These are phyloP conservation scores for Tylopilus sp. DNA, from an alignment of 768 basidiomycete genomes.

Conservation along the genomic window DNA sequence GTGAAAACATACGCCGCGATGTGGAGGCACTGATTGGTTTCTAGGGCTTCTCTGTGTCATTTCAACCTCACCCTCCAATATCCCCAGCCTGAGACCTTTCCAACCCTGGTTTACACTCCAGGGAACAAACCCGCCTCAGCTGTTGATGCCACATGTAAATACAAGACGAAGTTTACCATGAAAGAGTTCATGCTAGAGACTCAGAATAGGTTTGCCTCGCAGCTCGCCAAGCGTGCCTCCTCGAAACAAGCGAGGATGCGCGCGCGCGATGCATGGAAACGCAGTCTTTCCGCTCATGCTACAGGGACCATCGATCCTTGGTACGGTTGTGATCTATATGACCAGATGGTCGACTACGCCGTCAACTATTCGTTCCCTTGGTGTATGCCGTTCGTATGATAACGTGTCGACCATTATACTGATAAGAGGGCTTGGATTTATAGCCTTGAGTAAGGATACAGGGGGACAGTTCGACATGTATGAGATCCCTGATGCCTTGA, in stretches of 20 bases:
- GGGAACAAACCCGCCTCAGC: conserved; percentile 13
- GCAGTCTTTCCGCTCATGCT: conserved; percentile 43
- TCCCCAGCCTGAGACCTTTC: conserved; percentile 54
- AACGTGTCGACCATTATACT: conserved; percentile 4
- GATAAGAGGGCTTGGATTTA: background rate
- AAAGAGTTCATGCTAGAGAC: conserved; percentile 20
- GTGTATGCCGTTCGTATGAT: conserved; percentile 32
- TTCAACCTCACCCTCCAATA: conserved; percentile 68
- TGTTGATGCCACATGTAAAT: conserved; percentile 4
- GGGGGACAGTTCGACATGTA: conserved; percentile 45
- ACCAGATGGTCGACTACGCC: conserved; percentile 69
- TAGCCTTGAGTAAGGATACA: conserved; percentile 19
- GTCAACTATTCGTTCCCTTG: conserved; percentile 68
- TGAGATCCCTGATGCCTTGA: conserved; percentile 53
- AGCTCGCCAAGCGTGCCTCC: conserved; percentile 21
- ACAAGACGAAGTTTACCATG: conserved; percentile 17
- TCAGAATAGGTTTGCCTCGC: conserved; percentile 18
- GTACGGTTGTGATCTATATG: conserved; percentile 64
- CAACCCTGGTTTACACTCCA: conserved; percentile 30
- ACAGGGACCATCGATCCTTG: conserved; percentile 58
- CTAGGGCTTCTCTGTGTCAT: conserved; percentile 56
- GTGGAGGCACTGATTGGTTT: background rate
- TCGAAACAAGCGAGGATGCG: conserved; percentile 26
- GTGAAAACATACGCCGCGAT: conserved; percentile 22
- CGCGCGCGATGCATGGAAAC: conserved; percentile 35